Evolutionary conservation across 2,329 filamentous ascomycete species (phyloP), one percentile per base, ranked within the genome.

Genomic region (Ceratocystis huliohia): DNA sequence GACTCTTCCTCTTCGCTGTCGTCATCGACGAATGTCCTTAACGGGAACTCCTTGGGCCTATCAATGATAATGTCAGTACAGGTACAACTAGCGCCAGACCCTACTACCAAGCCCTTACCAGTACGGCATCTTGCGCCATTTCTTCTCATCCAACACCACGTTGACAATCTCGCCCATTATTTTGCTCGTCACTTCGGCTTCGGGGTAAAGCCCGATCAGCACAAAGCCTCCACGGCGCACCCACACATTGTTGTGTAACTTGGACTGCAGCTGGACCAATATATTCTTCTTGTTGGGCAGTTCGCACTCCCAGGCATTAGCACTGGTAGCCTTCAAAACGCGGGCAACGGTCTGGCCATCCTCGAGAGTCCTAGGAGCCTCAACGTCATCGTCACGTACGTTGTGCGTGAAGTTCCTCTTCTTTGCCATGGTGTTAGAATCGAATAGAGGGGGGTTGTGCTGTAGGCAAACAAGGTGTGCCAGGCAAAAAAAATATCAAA

Each of bases 241-340:
- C 89, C 91, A 97, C 69, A 97, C 90, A 1, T 90, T 94, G 70
- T 90, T 94, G 69, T 93, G 88, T 74, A 97, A 96, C 50, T 86
- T 85, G 30, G 90, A 80, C 8, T 89, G 88, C 22, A 99, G 84
- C 78, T 96, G 91, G 25, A 91, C 87, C 20, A 95, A 78, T 48
- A 93, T 76, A 5, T 81, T 77, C 72, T 85, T 82, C 67, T 83
- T 82, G 71, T 81, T 80, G 28, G 92, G 85, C 37, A 92, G 78
- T 73, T 87, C 81, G 73, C 93, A 90, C 56, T 83, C 83, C 79
- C 96, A 97, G 53, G 96, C 80, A 75, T 89, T 95, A 78, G 96
- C 96, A 70, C 93, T 93, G 71, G 91, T 88, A 56, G 88, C 88
- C 75, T 89, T 89, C 73, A 89, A 77, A 67, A 96, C 86, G 67